These are phyloP conservation scores for Podospora fimiseda DNA, from an alignment of 495 filamentous ascomycete genomes.

Conservation along the genomic window DNA sequence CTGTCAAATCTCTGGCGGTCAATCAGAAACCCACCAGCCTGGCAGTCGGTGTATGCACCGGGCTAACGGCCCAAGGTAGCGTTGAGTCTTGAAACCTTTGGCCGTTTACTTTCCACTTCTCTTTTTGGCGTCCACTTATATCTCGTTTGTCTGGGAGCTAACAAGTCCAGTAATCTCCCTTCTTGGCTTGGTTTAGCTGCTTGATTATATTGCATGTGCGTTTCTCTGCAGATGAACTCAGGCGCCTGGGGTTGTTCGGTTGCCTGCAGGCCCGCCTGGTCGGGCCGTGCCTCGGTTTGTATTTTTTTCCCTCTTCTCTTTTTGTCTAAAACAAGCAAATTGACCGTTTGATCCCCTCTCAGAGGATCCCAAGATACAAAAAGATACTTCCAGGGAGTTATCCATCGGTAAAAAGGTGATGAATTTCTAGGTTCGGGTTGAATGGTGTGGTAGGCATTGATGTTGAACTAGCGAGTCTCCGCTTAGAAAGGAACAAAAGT, in stretches of 20 bases:
- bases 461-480: slow-evolving; percentile 4
- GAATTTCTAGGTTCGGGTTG: too few relatives aligned
- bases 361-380: too few relatives aligned
- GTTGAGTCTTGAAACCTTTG: not conserved
- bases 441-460: not conserved
- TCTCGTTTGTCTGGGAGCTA: slow-evolving; percentile 4
- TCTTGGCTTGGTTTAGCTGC: not conserved
- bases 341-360: too few relatives aligned
- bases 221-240: slow-evolving; percentile 1
- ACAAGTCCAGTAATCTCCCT: not conserved
- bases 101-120: not conserved
- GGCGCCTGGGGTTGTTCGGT: slow-evolving; percentile 7
- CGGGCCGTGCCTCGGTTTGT: slow-evolving; percentile 9
- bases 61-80: not conserved
- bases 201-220: not conserved
- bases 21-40: slow-evolving; percentile 15
- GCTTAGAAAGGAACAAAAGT: slow-evolving; percentile 3
- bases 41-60: not conserved
- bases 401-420: too few relatives aligned
- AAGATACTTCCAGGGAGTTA: too few relatives aligned
- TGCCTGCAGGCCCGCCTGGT: slow-evolving; percentile 17
- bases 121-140: not conserved
- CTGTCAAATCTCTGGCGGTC: slow-evolving; percentile 11
- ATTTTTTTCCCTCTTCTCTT: too few relatives aligned
- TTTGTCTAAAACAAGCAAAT: too few relatives aligned